These are phyloP conservation scores for Chlamydomonas schloesseri DNA, from an alignment of 139 green algal species.

Conservation along the genomic window DNA sequence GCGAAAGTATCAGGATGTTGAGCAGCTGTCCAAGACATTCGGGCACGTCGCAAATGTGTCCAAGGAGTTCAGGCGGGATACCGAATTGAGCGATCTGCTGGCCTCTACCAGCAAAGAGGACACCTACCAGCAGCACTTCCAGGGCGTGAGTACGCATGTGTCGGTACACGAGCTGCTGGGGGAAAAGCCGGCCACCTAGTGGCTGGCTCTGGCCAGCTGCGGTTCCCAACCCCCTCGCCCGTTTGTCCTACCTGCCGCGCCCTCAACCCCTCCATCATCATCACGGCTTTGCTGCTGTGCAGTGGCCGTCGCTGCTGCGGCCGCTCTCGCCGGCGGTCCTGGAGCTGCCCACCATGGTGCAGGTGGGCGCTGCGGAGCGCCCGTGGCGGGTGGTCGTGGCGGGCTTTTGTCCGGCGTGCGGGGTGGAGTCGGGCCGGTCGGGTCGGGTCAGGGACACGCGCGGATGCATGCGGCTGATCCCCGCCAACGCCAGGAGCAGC, in stretches of 20 bases:
- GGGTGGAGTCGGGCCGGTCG: too few species aligned
- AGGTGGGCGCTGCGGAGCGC: too few species aligned
- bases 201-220: neutral
- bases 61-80: constrained; percentile 62
- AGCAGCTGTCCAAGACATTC: constrained; percentile 27
- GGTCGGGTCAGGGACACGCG: too few species aligned
- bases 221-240: too few species aligned
- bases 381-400: too few species aligned
- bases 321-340: constrained; percentile 69
- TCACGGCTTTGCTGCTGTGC: neutral
- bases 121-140: constrained; percentile 76
- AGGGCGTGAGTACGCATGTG: constrained; percentile 63
- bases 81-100: constrained; percentile 80
- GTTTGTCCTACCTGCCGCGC: neutral
- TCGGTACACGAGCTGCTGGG: too few species aligned
- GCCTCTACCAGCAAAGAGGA: constrained; percentile 71
- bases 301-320: constrained; percentile 84
- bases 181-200: neutral
- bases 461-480: too few species aligned
- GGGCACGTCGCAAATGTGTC: constrained; percentile 39
- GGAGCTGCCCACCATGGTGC: constrained; percentile 83
- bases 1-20: constrained; percentile 28
- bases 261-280: neutral
- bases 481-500: too few species aligned
- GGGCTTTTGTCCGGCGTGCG: too few species aligned